Conservation (phyloP, 2,329 filamentous ascomycete genomes). For the Fusarium ramigenum region DNA sequence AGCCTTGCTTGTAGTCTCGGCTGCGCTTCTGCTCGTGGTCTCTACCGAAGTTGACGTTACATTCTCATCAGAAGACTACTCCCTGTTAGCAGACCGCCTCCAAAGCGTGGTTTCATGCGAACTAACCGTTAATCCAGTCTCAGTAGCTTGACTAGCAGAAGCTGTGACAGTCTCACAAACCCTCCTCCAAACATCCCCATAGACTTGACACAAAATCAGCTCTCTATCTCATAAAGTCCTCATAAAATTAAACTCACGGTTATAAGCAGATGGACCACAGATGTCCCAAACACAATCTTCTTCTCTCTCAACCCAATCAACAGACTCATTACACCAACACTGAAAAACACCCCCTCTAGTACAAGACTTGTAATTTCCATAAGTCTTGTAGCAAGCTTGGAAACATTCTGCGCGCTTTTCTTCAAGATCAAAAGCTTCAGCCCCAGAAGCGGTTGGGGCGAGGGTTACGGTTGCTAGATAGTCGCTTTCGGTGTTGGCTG, state of each 20-base stretch:
- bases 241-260: not conserved
- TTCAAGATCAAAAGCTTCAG: not conserved
- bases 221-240: fast-evolving
- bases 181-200: not conserved
- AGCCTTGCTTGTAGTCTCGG: not conserved
- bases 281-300: conserved; percentile 11
- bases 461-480: not conserved
- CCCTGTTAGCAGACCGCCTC: not conserved
- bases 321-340: conserved; percentile 11
- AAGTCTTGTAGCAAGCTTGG: conserved; percentile 5
- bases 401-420: conserved; percentile 5
- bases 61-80: not conserved
- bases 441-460: not conserved
- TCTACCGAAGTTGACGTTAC: not conserved
- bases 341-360: not conserved
- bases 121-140: not conserved
- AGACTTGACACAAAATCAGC: not conserved
- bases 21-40: not conserved
- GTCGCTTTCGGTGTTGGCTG: not conserved
- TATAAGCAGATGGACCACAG: conserved; percentile 15
- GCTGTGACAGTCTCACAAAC: not conserved
- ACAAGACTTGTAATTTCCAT: conserved; percentile 2
- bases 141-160: not conserved
- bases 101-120: too few relatives aligned
- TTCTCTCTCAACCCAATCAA: conserved; percentile 14